Base-by-base conservation (phyloP, 2,329 filamentous ascomycete genomes). In the Emergomyces orientalis region DNA sequence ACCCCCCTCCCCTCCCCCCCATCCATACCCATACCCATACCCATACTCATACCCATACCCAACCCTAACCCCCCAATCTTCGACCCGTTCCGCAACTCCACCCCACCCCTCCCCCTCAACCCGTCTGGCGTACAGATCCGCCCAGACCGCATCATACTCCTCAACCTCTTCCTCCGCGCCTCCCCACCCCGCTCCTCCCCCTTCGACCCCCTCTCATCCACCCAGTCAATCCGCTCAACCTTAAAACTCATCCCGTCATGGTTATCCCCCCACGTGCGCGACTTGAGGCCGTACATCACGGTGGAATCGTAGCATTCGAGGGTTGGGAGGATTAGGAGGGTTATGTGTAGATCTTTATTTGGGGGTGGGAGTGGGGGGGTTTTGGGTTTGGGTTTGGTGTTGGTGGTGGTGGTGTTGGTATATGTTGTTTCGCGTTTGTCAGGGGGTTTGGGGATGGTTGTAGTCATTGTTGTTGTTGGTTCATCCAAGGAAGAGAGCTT, bases 221-320 rank as follows among this genome's bases (percentile, higher is more conserved):
- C 89, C 87, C 92, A 97, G 60, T 91, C 86, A 13, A 96, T 84
- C 60, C 86, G 85, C 65, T 86, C 81, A 57, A 99, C 84, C 82
- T 89, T 91, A 76, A 90, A 97, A 73, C 91, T 96, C 74, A 96
- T 84, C 2, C 92, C 92, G 68, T 96, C 91, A 71, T 97, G 91
- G 17, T 80, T 81, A 30, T 82, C 84, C 7, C 86, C 88, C 81
- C 91, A 97, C 64, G 88, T 85, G 34, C 91, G 86, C 67, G 90
- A 95, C 68, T 86, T 87, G 63, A 99, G 84, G 2, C 93, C 93
- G 70, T 89, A 91, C 52, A 90, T 84, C 0, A 88, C 88, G 0
- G 86, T 88, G 6, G 86, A 85, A 0, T 84, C 80, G 72, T 97
- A 99, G 65, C 85, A 86, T 66, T 90, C 82, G 3, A 99, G 79